Conservation (phyloP, 129 eudicot species). For the Heracleum sosnowskyi region DNA sequence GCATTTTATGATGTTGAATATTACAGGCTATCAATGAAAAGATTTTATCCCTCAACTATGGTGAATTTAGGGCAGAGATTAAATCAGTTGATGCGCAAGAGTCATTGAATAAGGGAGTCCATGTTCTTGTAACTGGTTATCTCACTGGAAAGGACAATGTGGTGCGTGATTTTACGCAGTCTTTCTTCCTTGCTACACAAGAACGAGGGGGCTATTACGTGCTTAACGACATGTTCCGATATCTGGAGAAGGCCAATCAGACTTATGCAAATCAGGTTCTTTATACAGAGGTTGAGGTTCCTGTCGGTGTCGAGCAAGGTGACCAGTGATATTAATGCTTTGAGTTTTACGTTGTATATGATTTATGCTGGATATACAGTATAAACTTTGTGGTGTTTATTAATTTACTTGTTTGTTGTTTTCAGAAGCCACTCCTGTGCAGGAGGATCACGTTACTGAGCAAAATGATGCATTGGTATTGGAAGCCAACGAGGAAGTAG, state of each 20-base stretch:
- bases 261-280: slow-evolving; percentile 21
- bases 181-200: slow-evolving; percentile 94
- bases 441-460: slow-evolving; percentile 44
- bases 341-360: neutral
- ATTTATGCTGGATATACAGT: neutral
- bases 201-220: slow-evolving; percentile 74
- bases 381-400: neutral
- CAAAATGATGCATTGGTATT: slow-evolving; percentile 27
- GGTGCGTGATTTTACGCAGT: slow-evolving; percentile 50
- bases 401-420: neutral
- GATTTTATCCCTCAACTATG: slow-evolving; percentile 66
- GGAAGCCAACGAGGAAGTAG: slow-evolving; percentile 40
- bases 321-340: slow-evolving; percentile 1
- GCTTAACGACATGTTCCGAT: slow-evolving; percentile 76
- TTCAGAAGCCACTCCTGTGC: slow-evolving; percentile 28
- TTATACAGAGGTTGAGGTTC: slow-evolving; percentile 29
- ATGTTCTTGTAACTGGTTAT: slow-evolving; percentile 79
- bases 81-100: slow-evolving; percentile 81
- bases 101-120: slow-evolving; percentile 61
- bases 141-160: slow-evolving; percentile 47
- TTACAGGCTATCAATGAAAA: slow-evolving; percentile 81
- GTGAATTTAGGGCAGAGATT: slow-evolving; percentile 63
- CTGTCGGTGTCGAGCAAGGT: slow-evolving; percentile 47
- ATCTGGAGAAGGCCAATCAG: slow-evolving; percentile 29
- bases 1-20: neutral